A percentile compares a stretch with the other conserved stretches of the same genome.
Conservation (phyloP, 495 filamentous ascomycete genomes). For the Penicillium macrosclerotiorum region DNA sequence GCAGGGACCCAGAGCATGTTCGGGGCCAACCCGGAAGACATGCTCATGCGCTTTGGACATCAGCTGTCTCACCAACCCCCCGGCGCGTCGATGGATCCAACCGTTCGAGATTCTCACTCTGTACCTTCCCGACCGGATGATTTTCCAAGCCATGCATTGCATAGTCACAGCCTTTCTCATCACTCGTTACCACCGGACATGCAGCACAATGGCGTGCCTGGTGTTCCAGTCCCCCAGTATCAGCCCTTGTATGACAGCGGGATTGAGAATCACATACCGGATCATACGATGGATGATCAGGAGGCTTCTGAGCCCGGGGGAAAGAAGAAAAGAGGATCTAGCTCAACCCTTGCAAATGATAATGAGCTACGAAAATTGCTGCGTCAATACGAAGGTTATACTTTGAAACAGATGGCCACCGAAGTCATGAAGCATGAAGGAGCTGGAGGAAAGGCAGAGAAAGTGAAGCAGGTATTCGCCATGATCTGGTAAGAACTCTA, state of each 20-base stretch:
- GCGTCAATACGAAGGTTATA: constrained; percentile 67
- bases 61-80: constrained; percentile 54
- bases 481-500: constrained; percentile 78
- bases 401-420: constrained; percentile 76
- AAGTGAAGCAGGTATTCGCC: constrained; percentile 94
- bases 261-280: constrained; percentile 63
- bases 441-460: constrained; percentile 74
- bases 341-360: constrained; percentile 81
- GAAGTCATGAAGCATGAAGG: constrained; percentile 74
- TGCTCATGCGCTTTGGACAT: constrained; percentile 57
- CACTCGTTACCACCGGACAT: constrained; percentile 37
- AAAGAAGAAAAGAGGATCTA: constrained; percentile 64
- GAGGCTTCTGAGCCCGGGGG: constrained; percentile 61
- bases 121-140: constrained; percentile 45
- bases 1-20: constrained; percentile 49
- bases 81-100: constrained; percentile 48
- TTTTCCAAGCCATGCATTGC: constrained; percentile 50
- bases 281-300: constrained; percentile 60
- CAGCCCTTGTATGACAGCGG: constrained; percentile 60
- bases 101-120: constrained; percentile 48
- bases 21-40: constrained; percentile 58
- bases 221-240: constrained; percentile 52
- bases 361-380: constrained; percentile 86
- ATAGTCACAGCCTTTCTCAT: constrained; percentile 41
- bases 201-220: constrained; percentile 25